phyloP scores from a whole-genome alignment of 208 protist species.

The Trypanosoma theileri region DNA sequence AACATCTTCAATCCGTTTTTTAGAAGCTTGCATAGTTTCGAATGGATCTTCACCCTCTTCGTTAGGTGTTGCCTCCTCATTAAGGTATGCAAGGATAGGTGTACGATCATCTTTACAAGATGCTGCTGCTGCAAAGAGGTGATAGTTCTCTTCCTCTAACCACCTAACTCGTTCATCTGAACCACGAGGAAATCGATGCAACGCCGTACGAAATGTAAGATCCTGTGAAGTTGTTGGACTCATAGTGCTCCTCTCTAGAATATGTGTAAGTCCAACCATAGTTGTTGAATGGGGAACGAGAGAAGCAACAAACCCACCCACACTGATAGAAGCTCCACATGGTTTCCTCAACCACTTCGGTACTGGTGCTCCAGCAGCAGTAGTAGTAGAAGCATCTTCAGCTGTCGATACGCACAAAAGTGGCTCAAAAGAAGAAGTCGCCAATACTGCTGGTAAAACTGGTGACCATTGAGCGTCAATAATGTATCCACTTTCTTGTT shows the following conservation, averaged over 20 bases:
- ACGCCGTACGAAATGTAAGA: constrained; percentile 24
- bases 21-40: constrained; percentile 50
- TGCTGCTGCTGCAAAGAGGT: constrained; percentile 62
- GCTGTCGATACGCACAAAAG: constrained; percentile 71
- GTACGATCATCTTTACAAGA: constrained; percentile 51
- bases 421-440: constrained; percentile 88
- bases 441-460: constrained; percentile 79
- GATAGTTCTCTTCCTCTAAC: constrained; percentile 46
- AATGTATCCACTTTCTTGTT: constrained; percentile 80
- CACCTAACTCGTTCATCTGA: constrained; percentile 61
- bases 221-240: constrained; percentile 38
- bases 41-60: constrained; percentile 62
- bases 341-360: constrained; percentile 65
- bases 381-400: constrained; percentile 27
- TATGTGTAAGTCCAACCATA: constrained; percentile 34
- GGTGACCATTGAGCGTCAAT: constrained; percentile 96
- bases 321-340: constrained; percentile 66
- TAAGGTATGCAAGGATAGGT: constrained; percentile 70
- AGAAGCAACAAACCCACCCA: constrained; percentile 54
- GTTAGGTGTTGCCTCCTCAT: constrained; percentile 13
- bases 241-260: constrained; percentile 28
- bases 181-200: constrained; percentile 33
- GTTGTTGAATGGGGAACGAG: constrained; percentile 28
- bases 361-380: constrained; percentile 12
- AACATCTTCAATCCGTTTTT: constrained; percentile 66